Percentiles rank a stretch among this genome's conserved stretches.
These are phyloP conservation scores for Nitzschia sp. DNA, from an alignment of 108 stramenopile genomes.

Conservation along the genomic window DNA sequence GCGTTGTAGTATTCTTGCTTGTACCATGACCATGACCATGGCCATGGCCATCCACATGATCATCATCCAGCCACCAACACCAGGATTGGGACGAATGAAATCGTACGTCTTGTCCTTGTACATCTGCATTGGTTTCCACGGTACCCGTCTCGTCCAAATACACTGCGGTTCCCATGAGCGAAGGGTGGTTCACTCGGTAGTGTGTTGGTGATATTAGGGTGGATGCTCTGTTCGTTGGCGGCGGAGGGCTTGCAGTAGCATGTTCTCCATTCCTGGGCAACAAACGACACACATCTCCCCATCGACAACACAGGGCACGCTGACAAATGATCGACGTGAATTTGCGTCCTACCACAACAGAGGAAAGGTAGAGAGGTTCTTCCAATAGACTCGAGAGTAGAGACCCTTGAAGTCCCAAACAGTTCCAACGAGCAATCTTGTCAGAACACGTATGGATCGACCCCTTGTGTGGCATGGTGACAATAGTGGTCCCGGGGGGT, in stretches of 20 bases:
- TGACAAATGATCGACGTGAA: conserved; percentile 62
- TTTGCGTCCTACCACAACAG: conserved; percentile 81
- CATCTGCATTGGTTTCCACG: conserved; percentile 30
- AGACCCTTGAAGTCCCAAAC: conserved; percentile 77
- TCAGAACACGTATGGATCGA: conserved; percentile 54
- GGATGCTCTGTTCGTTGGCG: background rate
- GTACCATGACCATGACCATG: background rate
- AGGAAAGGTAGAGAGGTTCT: conserved; percentile 54
- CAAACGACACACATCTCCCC: conserved; percentile 7
- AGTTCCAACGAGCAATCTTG: conserved; percentile 84
- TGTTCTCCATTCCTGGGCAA: background rate
- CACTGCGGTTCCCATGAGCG: conserved; percentile 78
- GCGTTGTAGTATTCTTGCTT: background rate
- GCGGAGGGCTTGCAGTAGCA: background rate
- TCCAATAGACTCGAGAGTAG: conserved; percentile 61
- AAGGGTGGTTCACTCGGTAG: conserved; percentile 67
- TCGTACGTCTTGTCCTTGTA: conserved; percentile 71
- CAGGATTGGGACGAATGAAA: conserved; percentile 76
- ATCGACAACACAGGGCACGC: conserved; percentile 81
- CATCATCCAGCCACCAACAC: conserved; percentile 52
- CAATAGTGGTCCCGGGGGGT: conserved; percentile 78
- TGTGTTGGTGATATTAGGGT: background rate
- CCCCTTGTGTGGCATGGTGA: conserved; percentile 25
- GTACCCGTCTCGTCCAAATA: conserved; percentile 76
- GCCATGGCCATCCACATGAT: conserved; percentile 7